Evolutionary conservation across 176 grass and related monocot species (phyloP), one percentile per base, ranked within the genome.

Genomic region (Triticum monococcum): DNA sequence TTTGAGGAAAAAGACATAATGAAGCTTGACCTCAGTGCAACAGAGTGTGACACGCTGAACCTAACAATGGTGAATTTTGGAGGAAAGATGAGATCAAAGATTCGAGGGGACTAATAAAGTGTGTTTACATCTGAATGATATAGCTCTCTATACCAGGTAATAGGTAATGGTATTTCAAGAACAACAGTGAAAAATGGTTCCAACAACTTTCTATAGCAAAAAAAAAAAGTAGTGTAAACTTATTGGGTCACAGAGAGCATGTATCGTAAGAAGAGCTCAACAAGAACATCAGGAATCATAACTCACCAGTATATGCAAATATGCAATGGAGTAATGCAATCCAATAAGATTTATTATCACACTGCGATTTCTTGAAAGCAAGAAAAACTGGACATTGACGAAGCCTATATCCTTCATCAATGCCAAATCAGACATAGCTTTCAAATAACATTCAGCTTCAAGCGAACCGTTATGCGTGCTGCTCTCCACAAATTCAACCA

Each of bases 381-480:
- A 89, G 77, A 95, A 90, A 75, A 95, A 87, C 22, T 87, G 93
- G 32, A 86, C 88, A 88, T 92, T 88, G 0, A 78, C 79, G 64
- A 95, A 92, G 23, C 90, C 86, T 78, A 95, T 74, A 65, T 90
- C 81, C 57, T 78, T 64, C 48, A 92, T 83, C 10, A 43, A 81
- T 38, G 75, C 76, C 68, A 95, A 69, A 81, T 86, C 82, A 81
- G 79, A 46, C 61, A 95, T 73, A 65, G 90, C 88, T 86, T 95
- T 95, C 76, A 90, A 54, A 81, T 92, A 92, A 72, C 86, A 86
- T 88, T 91, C 90, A 32, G 83, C 88, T 88, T 95, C 90, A 33
- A 95, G 79, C 9, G 88, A 95, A 26, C 88, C 88, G 61, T 88
- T 79, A 37, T 86, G 88, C 54, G 81, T 80, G 65, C 45, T 88